phyloP scores from a whole-genome alignment of 768 basidiomycete genomes.

The Boletus sensibilis region DNA sequence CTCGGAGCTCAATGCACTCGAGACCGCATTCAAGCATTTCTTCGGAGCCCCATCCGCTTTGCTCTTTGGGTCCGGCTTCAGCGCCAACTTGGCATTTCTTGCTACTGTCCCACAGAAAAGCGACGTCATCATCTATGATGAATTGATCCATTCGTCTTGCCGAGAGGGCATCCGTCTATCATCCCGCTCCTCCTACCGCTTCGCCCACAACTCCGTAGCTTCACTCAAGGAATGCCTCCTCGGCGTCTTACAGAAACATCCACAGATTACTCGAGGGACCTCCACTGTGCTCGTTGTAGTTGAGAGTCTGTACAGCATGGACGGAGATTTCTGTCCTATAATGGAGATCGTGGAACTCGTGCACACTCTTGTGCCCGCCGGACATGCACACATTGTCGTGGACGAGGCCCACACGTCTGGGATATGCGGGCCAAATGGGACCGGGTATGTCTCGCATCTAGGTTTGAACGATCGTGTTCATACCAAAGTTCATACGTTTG shows the following conservation, averaged over 20 bases:
- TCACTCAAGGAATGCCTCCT: conserved; percentile 34
- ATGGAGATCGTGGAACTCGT: conserved; percentile 39
- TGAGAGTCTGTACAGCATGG: conserved; percentile 62
- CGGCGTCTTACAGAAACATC: conserved; percentile 23
- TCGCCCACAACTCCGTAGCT: conserved; percentile 47
- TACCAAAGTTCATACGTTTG: conserved; percentile 52
- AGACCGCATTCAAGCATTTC: conserved; percentile 10
- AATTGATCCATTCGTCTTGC: conserved; percentile 50
- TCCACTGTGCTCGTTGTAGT: conserved; percentile 47
- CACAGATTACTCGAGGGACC: conserved; percentile 23
- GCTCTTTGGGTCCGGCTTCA: conserved; percentile 53
- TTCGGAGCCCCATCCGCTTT: conserved; percentile 41
- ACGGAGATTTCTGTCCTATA: conserved; percentile 54
- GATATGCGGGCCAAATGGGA: conserved; percentile 47
- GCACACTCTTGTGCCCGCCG: conserved; percentile 37
- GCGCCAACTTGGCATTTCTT: conserved; percentile 53
- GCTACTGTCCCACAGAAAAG: conserved; percentile 41
- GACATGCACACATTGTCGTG: conserved; percentile 44
- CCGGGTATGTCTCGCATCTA: conserved; percentile 43
- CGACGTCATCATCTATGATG: conserved; percentile 54
- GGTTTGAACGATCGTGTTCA: conserved; percentile 43
- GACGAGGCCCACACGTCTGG: conserved; percentile 62
- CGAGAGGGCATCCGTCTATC: conserved; percentile 51
- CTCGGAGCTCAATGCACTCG: conserved; percentile 12
- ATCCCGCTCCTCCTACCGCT: conserved; percentile 29